Evolutionary conservation across 176 grass and related monocot species (phyloP), one percentile per base, ranked within the genome.

Genomic region (Triticum turgidum): DNA sequence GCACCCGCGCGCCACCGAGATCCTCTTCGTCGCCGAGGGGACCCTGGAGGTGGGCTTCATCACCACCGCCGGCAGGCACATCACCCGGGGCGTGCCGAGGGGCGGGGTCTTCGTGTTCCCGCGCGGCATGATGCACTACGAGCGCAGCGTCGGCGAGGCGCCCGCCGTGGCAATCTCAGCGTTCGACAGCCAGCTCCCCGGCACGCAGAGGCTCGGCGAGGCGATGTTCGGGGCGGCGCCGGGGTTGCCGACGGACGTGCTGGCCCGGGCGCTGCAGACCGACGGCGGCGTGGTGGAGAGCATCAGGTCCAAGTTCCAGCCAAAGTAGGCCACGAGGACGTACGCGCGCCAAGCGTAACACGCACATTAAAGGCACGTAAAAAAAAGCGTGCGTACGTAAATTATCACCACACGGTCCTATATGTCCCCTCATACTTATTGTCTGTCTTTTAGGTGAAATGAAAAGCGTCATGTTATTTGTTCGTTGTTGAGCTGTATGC

Each of bases 1-100:
- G 3, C 94, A 94, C 86, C 94, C 89, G 17, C 94, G 90, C 15
- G 92, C 87, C 82, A 90, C 88, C 3, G 94, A 97, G 92, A 85
- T 97, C 6, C 24, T 97, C 52, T 92, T 92, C 72, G 92, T 97
- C 9, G 5, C 61, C 0, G 76, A 94, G 4, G 91, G 94, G 41
- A 35, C 22, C 83, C 79, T 97, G 8, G 83, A 97, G 73, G 94
- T 94, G 22, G 92, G 94, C 30, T 97, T 97, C 86, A 59, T 94
- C 82, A 86, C 87, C 14, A 79, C 87, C 5, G 35, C 74, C 2
- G 82, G 82, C 22, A 67, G 29, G 76, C 94, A 92, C 11, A 0
- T 92, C 56, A 27, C 32, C 3, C 83, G 87, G 5, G 77, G 51
- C 29, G 85, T 94, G 24, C 25, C 25, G 24, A 83, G 37, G 58